Base-by-base conservation (phyloP, 148 eudicot species). In the Fallopia convolvulus region DNA sequence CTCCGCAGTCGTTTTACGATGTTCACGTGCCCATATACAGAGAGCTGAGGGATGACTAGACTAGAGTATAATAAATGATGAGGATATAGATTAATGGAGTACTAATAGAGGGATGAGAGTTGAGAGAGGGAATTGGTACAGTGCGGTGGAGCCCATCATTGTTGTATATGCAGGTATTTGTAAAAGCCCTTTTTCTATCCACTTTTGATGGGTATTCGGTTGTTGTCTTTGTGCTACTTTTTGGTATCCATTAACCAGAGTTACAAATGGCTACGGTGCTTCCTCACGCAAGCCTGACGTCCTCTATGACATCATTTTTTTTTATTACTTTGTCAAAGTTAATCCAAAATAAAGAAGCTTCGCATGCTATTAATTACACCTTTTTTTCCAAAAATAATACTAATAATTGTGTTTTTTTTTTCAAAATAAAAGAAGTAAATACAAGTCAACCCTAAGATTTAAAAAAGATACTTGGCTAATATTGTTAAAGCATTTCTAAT, bases 281-380 rank as follows among this genome's bases (percentile, higher is more conserved):
- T 68, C 72, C 39, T 61, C 21, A 68, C 72, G 72, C 72, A 36
- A 39, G 46, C 72, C 72, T 68, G 20, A 68, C 72, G 72, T 39
- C 72, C 72, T 68, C 44, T 33, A 14, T 68, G 44, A 68, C 72
- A 39, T 39, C 72, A 68, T 39, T 4, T 3, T 36, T 36, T 36
- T 0, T 36, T 36, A 36, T 36, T 2, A 36, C 4, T 2, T 36
- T 36, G 39, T 36, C 4, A 36, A 36, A 36, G 39, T 36, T 36
- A 1, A 36, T 36, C 39, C 39, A 36, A 36, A 36, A 36, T 36
- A 36, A 36, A 36, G 3, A 36, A 36, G 39, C 3, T 36, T 36
- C 39, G 39, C 39, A 36, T 4, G 4, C 39, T 36, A 36, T 2
- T 36, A 2, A 36, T 33, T 33, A 33, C 39, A 33, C 39, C 39